Base-by-base conservation (phyloP, 768 basidiomycete species). In the Tylopilus cervinicoccineus region DNA sequence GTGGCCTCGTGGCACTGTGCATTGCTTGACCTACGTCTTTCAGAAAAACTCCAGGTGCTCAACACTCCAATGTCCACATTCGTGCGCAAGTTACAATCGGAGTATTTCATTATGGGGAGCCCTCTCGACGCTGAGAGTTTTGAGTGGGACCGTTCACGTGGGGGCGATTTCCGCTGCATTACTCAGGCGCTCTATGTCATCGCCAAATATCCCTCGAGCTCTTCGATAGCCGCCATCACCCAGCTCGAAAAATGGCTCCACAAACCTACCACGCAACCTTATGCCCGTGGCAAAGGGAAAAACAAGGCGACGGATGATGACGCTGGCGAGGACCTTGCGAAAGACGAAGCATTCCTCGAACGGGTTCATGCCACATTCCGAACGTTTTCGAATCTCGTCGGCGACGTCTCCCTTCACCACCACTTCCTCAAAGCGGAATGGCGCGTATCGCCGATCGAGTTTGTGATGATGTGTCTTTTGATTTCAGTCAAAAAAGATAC, bases 41-140 rank as follows among this genome's bases (percentile, higher is more conserved):
- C 63, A 76, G 87, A 89, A 59, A 84, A 83, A 61, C 69, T 90
- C 11, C 82, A 86, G 59, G 86, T 86, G 0, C 70, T 80, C 49
- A 77, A 71, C 45, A 78, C 80, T 0, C 74, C 79, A 0, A 77
- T 81, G 50, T 72, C 83, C 1, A 50, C 61, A 1, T 81, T 88
- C 58, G 72, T 86, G 14, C 82, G 83, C n/a, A 66, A 71, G 12
- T 52, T 89, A 4, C 73, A 80, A 43, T 59, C 64, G 4, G 59
- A 69, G 14, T 78, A 79, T 53, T 65, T 82, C 28, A 65, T 67
- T 26, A 59, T 70, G 10, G 70, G 71, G 7, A 66, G 70, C 19
- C 47, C 44, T 46, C 66, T 78, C 2, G 61, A 70, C 10, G 50
- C 62, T 0, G 67, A 66, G 0, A 55, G 63, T 0, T 66, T 80